Conservation (phyloP, 164 flowering plant genomes). For the Protea cynaroides region DNA sequence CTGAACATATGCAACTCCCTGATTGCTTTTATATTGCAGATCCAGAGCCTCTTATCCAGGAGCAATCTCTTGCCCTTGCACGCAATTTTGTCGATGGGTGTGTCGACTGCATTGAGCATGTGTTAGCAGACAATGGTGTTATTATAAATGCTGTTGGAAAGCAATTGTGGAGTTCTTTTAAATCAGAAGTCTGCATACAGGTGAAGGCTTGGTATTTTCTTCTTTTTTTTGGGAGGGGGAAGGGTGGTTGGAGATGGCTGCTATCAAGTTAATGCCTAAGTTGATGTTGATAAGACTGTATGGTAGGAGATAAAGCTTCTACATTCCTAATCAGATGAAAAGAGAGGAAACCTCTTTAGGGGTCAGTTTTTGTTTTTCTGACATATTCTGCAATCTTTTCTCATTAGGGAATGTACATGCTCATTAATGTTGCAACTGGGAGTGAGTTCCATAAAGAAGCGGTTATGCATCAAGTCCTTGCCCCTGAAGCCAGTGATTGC, state of each 20-base stretch:
- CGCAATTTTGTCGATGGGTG: conserved; percentile 90
- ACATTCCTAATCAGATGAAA: background rate
- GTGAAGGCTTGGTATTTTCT: conserved; percentile 27
- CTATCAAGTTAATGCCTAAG: background rate
- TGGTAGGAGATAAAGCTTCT: background rate
- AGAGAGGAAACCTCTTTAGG: background rate
- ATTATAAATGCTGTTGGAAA: conserved; percentile 67
- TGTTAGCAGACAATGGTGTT: conserved; percentile 53
- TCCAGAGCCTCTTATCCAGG: conserved; percentile 76
- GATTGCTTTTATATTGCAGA: conserved; percentile 38
- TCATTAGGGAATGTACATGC: conserved; percentile 73
- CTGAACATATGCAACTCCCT: background rate
- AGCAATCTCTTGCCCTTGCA: conserved; percentile 81
- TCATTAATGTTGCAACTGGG: conserved; percentile 82
- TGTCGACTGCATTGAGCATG: conserved; percentile 46
- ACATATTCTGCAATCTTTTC: background rate
- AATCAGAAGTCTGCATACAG: conserved; percentile 70
- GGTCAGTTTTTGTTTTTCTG: conserved; percentile 1
- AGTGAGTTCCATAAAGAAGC: conserved; percentile 80
- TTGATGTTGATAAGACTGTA: background rate
- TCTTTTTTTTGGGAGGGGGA: background rate
- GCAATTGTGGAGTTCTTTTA: conserved; percentile 49
- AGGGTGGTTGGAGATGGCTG: no score
- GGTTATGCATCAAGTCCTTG: conserved; percentile 62
- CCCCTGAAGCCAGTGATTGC: conserved; percentile 18